These are phyloP conservation scores for Epichloe amarillans DNA, from an alignment of 2,329 filamentous ascomycete species.

Conservation along the genomic window DNA sequence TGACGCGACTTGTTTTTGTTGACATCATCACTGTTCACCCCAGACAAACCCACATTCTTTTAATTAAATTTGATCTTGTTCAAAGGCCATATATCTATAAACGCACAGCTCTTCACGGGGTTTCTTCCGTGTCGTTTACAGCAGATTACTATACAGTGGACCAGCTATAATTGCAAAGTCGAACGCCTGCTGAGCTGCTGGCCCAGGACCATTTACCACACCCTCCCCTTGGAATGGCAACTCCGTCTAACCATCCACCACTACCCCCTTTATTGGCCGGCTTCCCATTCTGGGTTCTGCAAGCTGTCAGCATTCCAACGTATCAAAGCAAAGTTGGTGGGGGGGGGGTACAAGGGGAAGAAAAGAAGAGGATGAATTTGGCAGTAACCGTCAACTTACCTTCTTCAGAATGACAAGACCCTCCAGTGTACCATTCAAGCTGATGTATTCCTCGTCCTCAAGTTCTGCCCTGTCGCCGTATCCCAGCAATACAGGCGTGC, in stretches of 20 bases:
- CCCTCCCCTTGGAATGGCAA: background rate
- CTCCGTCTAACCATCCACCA: background rate
- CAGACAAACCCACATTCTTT: background rate
- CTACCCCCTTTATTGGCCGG: conserved; percentile 20
- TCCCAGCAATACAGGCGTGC: conserved; percentile 90
- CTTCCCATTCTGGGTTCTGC: conserved; percentile 28
- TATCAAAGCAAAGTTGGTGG: too few species aligned
- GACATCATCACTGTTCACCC: too few species aligned
- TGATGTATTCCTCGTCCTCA: conserved; percentile 95
- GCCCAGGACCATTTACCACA: background rate
- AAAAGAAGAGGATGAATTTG: background rate
- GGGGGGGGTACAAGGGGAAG: too few species aligned
- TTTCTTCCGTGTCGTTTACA: conserved; percentile 1
- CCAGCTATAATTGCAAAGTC: conserved; percentile 5
- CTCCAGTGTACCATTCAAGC: conserved; percentile 80
- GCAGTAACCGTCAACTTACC: conserved; percentile 39
- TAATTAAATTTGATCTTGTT: background rate
- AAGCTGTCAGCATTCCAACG: conserved; percentile 8
- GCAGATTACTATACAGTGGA: conserved; percentile 20
- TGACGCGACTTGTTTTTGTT: too few species aligned
- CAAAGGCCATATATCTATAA: conserved; percentile 14
- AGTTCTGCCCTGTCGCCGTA: conserved; percentile 92
- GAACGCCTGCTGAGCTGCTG: conserved; percentile 1
- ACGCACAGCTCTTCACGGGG: conserved; percentile 6
- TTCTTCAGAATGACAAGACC: conserved; percentile 93